phyloP scores from a whole-genome alignment of 805 yeast species.

The Yueomyces sp. region DNA sequence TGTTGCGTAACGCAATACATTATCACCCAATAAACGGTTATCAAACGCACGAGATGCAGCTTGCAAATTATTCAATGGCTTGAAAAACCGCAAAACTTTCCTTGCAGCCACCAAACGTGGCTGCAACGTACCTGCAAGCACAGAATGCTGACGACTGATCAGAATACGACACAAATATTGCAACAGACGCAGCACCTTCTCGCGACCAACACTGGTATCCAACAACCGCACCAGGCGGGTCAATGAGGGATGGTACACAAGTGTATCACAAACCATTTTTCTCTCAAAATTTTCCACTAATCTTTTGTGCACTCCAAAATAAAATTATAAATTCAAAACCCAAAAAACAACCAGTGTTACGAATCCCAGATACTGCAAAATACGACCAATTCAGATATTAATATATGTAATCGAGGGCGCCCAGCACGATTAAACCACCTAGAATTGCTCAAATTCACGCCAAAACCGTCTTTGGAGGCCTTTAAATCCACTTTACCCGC shows the following conservation, averaged over 20 bases:
- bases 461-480: no score
- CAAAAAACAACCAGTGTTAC: no score
- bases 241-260: slow-evolving; percentile 64
- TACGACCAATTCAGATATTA: no score
- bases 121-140: slow-evolving; percentile 43
- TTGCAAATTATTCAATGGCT: slow-evolving; percentile 62
- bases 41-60: slow-evolving; percentile 55
- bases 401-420: no score
- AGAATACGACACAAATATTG: slow-evolving; percentile 67
- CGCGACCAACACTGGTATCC: slow-evolving; percentile 64
- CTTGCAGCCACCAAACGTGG: slow-evolving; percentile 54
- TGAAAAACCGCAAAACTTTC: slow-evolving; percentile 73
- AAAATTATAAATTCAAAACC: no score
- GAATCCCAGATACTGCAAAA: no score
- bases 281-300: no score
- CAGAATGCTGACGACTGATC: slow-evolving; percentile 23
- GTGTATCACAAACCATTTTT: slow-evolving; percentile 50
- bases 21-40: slow-evolving; percentile 49
- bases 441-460: no score
- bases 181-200: slow-evolving; percentile 62
- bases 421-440: no score
- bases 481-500: no score
- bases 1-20: slow-evolving; percentile 23
- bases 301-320: no score
- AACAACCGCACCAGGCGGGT: slow-evolving; percentile 47